Base-by-base conservation (phyloP, 2,329 filamentous ascomycete species). In the Monilinia laxa region DNA sequence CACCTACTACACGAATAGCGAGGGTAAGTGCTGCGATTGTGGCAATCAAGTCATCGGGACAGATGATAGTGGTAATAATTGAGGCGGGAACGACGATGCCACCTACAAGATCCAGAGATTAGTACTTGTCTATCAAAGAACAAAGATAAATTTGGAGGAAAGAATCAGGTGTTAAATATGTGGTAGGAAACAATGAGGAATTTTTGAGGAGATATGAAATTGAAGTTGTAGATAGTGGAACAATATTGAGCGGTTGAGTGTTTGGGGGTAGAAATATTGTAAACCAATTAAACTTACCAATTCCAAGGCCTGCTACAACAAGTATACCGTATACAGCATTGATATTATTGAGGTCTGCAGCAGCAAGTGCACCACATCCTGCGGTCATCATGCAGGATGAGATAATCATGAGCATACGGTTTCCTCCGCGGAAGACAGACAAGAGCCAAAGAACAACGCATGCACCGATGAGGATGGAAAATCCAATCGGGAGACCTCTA, bases 31-130 rank as follows among this genome's bases (percentile, higher is more conserved):
- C 87, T 1, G 87, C 84, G 56, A 90, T 82, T 2, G 88, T 90
- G 10, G 87, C 88, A 69, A 91, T 90, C 5, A 90, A 80, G 65
- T 90, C 87, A 73, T 88, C 85, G 0, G 88, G 87, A 68, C 87
- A 90, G 70, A 90, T 87, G 71, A 90, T 90, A 6, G 86, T 87
- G 11, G 86, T 85, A 66, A 90, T 88, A 71, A 90, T 88, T 1
- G 85, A 87, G 0, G 85, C 84, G 0, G 88, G 88, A 6, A 91
- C 85, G 20, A 90, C 84, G 62, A 90, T 87, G 2, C 85, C 88
- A 10, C 49, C 49, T 51, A n/a, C 9, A 16, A 49, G 9, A 49
- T 18, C 20, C 6, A 3, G 20, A 6, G n/a, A 18, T 60, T 14
- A 60, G 28, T 49, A 60, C 12, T 23, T 23, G 10, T 10, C 47